Base-by-base conservation (phyloP, 768 basidiomycete species). In the Trametes cubensis region DNA sequence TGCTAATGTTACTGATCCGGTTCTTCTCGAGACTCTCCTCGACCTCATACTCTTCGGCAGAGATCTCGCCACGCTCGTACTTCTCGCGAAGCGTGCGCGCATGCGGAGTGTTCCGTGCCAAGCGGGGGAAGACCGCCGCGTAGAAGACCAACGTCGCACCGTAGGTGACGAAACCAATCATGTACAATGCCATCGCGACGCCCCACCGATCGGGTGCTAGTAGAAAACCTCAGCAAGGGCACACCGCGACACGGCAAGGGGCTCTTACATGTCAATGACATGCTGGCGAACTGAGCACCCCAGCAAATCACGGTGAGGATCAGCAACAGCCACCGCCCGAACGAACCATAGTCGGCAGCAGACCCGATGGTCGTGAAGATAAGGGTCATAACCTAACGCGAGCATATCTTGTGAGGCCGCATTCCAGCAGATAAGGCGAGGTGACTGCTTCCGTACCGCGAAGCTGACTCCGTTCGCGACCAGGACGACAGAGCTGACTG, bases 1-100 rank as follows among this genome's bases (percentile, higher is more conserved):
- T 92, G 69, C 87, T 89, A 64, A 92, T 89, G 67, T 92, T 93
- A 69, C 91, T 90, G 60, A 94, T 89, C 63, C 86, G 77, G 63
- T 92, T 94, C 81, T 92, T 92, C 76, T 93, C 89, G 46, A 93
- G 67, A 34, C 87, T 89, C 67, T 92, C 90, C 68, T 90, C 90
- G 18, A 65, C 69, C 67, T 92, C 91, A 65, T 88, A 92, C 63
- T 82, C 86, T 56, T 87, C 87, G 15, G 75, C 73, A 0, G 77
- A 67, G 13, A 87, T 84, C 61, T 87, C 82, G 0, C 88, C 87
- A 0, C 76, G 77, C 51, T 87, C 85, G 58, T 82, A 85, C 66
- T 78, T 81, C 51, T 80, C 81, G 39, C 79, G 77, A 3, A 92
- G 73, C 2, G 72, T 72, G 15, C 85, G 82, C 4, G 90, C 77